phyloP scores from a whole-genome alignment of 2,329 filamentous ascomycete species.

The Diaporthe sp. region DNA sequence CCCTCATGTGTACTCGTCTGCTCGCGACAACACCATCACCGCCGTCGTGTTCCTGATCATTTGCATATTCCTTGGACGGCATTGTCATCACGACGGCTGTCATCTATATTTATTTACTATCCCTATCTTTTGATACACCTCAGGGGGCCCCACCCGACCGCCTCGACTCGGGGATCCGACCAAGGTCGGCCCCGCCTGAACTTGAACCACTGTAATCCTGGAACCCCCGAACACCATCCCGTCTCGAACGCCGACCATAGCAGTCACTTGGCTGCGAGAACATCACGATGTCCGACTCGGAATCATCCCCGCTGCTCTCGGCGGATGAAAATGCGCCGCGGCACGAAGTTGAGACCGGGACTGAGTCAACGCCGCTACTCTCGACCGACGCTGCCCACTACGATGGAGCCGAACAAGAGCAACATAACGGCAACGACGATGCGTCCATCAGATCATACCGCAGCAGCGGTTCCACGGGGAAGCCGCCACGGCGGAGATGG shows the following conservation, averaged over 20 bases:
- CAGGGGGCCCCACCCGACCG: neutral
- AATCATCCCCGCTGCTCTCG: constrained; percentile 61
- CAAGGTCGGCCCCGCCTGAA: constrained; percentile 34
- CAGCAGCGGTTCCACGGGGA: constrained; percentile 46
- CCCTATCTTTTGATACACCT: neutral
- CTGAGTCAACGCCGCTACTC: constrained; percentile 68
- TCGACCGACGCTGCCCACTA: constrained; percentile 54
- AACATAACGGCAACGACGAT: constrained; percentile 47
- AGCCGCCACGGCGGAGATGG: constrained; percentile 71
- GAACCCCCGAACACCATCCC: neutral
- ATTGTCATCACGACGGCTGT: neutral
- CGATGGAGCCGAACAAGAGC: constrained; percentile 53
- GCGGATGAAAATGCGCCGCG: constrained; percentile 48
- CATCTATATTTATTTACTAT: neutral
- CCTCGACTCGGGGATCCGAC: constrained; percentile 19
- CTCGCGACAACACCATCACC: neutral
- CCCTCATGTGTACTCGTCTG: neutral
- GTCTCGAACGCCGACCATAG: neutral
- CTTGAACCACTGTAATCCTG: constrained; percentile 1
- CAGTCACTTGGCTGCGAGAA: constrained; percentile 14
- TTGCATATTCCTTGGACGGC: neutral
- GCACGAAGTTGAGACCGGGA: constrained; percentile 44
- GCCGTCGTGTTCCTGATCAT: neutral
- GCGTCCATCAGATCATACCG: constrained; percentile 49
- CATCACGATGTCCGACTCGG: constrained; percentile 58